These are phyloP conservation scores for Venturiaceae sp. DNA, from an alignment of 2,329 filamentous ascomycete genomes.

Conservation along the genomic window DNA sequence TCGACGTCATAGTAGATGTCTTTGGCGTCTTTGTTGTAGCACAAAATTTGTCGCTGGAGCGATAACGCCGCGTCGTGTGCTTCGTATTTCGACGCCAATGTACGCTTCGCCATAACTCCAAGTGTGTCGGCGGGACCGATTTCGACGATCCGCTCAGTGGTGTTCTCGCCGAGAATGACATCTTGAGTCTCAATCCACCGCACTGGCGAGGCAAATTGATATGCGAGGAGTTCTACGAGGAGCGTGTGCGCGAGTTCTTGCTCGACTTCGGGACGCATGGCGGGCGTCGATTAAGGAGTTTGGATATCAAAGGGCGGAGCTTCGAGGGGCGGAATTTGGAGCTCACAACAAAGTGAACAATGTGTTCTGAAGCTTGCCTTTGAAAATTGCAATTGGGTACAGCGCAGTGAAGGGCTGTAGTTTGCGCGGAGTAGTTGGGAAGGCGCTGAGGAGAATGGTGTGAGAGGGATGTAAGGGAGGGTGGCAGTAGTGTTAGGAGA, in stretches of 20 bases:
- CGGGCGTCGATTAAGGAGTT: slow-evolving; percentile 22
- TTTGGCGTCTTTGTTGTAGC: slow-evolving; percentile 98
- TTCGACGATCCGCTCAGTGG: slow-evolving; percentile 94
- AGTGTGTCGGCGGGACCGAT: slow-evolving; percentile 94
- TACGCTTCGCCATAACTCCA: slow-evolving; percentile 94
- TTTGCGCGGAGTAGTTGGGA: neutral
- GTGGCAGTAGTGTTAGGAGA: neutral
- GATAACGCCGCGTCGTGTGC: slow-evolving; percentile 96
- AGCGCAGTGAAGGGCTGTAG: neutral
- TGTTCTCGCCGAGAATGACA: slow-evolving; percentile 95
- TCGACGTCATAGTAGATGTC: slow-evolving; percentile 99
- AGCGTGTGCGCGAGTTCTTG: slow-evolving; percentile 98
- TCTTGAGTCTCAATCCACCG: slow-evolving; percentile 99
- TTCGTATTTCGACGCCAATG: slow-evolving; percentile 93
- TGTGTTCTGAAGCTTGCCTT: neutral
- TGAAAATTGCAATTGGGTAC: neutral
- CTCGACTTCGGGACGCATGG: slow-evolving; percentile 96
- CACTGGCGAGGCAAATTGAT: slow-evolving; percentile 97
- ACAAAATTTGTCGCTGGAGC: slow-evolving; percentile 92
- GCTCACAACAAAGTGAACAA: slow-evolving; percentile 2
- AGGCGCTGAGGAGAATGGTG: neutral
- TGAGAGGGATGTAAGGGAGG: neutral
- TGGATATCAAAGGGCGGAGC: neutral
- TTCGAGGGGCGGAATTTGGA: neutral
- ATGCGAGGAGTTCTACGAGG: slow-evolving; percentile 96